Percentiles rank a stretch among this genome's conserved stretches.
Conservation (phyloP, 768 basidiomycete genomes). For the Hemileccinum impolitum region DNA sequence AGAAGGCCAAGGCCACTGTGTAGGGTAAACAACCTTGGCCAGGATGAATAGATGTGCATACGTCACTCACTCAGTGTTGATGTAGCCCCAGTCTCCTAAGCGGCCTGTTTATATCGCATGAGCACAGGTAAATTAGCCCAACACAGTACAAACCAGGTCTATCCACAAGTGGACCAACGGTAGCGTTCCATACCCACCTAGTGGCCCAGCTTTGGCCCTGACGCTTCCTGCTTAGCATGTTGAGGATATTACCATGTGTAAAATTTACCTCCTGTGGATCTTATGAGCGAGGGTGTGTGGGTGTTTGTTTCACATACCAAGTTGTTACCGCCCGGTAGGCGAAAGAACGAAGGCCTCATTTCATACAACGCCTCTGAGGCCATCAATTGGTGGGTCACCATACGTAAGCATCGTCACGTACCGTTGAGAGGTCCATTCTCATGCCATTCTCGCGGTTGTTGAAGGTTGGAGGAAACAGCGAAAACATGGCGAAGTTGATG, state of each 20-base stretch:
- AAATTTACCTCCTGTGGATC: conserved; percentile 37
- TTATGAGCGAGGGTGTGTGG: conserved; percentile 3
- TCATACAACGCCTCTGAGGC: conserved; percentile 44
- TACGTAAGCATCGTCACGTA: conserved; percentile 8
- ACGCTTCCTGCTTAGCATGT: background rate
- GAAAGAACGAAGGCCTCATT: conserved; percentile 57
- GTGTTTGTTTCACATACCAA: conserved; percentile 34
- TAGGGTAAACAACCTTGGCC: background rate
- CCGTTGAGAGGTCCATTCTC: conserved; percentile 57
- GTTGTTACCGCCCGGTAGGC: conserved; percentile 67
- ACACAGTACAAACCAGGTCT: conserved; percentile 34
- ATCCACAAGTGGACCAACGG: conserved; percentile 48
- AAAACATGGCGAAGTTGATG: conserved; percentile 56
- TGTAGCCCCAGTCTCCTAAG: conserved; percentile 55
- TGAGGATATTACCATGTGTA: background rate
- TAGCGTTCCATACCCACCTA: conserved; percentile 66
- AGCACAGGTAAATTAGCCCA: background rate
- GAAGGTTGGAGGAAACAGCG: conserved; percentile 65
- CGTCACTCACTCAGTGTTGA: conserved; percentile 51
- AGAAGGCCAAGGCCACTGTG: conserved; percentile 50
- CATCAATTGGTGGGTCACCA: background rate
- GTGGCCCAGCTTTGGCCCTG: conserved; percentile 50
- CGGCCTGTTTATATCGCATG: conserved; percentile 34
- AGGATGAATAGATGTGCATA: background rate
- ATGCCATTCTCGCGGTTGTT: conserved; percentile 57